A percentile compares a stretch with the other conserved stretches of the same genome.
Conservation (phyloP, 352 stramenopile species). For the Elongisporangium anandrum region DNA sequence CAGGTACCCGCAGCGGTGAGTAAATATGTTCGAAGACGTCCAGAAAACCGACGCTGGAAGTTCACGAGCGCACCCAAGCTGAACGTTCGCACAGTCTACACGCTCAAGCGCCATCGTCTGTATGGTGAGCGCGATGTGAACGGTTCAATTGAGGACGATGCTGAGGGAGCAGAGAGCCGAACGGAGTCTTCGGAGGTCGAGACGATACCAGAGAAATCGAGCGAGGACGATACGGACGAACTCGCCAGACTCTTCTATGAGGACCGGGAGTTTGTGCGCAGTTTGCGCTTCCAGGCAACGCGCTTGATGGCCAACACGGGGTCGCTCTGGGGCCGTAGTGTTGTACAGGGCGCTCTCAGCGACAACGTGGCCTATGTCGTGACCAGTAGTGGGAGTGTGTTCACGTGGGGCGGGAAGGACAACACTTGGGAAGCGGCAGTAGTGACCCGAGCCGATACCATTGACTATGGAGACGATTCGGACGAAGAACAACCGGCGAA, state of each 20-base stretch:
- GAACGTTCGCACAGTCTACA: constrained; percentile 28
- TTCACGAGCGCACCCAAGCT: constrained; percentile 60
- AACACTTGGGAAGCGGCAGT: constrained; percentile 32
- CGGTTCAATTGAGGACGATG: neutral
- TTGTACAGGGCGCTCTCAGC: constrained; percentile 70
- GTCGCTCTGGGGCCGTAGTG: constrained; percentile 85
- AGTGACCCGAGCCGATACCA: constrained; percentile 17
- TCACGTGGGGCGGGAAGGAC: constrained; percentile 85
- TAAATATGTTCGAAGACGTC: constrained; percentile 52
- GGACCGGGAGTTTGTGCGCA: constrained; percentile 57
- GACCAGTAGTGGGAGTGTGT: constrained; percentile 78
- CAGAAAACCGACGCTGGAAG: constrained; percentile 68
- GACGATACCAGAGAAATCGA: constrained; percentile 1
- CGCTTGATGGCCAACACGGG: constrained; percentile 87
- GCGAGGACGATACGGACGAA: constrained; percentile 37
- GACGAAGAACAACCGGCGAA: constrained; percentile 7
- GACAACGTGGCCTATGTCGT: constrained; percentile 88
- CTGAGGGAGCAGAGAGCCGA: constrained; percentile 2
- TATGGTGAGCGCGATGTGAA: constrained; percentile 4
- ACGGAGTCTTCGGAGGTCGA: constrained; percentile 23
- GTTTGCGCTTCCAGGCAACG: constrained; percentile 58
- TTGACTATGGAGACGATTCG: constrained; percentile 16
- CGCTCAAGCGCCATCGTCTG: constrained; percentile 10
- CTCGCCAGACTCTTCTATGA: constrained; percentile 66
- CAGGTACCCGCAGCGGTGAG: constrained; percentile 4